Percentiles rank a stretch among this genome's conserved stretches.
Conservation (phyloP, 2,329 filamentous ascomycete species). For the Diplocarpon mali region DNA sequence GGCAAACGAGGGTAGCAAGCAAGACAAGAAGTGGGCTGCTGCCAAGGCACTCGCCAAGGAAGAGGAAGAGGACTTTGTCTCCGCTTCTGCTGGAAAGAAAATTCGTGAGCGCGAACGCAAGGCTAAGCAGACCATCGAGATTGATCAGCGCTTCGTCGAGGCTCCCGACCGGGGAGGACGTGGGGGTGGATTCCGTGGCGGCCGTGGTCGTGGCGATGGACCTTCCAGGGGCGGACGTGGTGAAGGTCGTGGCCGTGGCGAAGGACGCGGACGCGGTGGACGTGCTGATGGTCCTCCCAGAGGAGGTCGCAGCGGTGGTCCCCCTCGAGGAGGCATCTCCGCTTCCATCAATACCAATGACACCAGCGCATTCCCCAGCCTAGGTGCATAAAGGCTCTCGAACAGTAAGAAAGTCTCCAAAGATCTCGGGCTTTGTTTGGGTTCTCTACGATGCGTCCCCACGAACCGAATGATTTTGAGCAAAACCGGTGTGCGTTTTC, state of each 20-base stretch:
- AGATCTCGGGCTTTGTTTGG: slow-evolving; percentile 12
- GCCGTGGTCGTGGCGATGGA: slow-evolving; percentile 39
- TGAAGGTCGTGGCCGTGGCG: slow-evolving; percentile 35
- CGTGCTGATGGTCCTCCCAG: slow-evolving; percentile 38
- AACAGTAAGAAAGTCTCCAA: slow-evolving; percentile 10
- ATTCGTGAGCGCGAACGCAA: slow-evolving; percentile 82
- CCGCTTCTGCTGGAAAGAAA: slow-evolving; percentile 63
- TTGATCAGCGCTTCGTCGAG: slow-evolving; percentile 76
- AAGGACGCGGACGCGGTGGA: slow-evolving; percentile 31
- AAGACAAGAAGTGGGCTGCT: slow-evolving; percentile 84
- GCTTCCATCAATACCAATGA: slow-evolving; percentile 37
- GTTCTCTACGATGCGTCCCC: slow-evolving; percentile 10
- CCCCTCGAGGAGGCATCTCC: slow-evolving; percentile 28
- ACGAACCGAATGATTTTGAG: slow-evolving; percentile 11
- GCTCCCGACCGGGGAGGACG: slow-evolving; percentile 39
- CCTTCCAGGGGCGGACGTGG: slow-evolving; percentile 40
- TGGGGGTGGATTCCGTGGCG: slow-evolving; percentile 35
- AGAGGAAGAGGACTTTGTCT: slow-evolving; percentile 64
- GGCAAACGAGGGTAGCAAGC: slow-evolving; percentile 83
- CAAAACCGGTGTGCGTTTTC: slow-evolving; percentile 8
- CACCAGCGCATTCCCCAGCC: slow-evolving; percentile 40
- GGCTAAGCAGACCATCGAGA: slow-evolving; percentile 80
- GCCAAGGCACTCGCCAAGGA: slow-evolving; percentile 63
- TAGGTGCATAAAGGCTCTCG: slow-evolving; percentile 30
- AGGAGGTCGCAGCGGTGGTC: slow-evolving; percentile 29